A percentile compares a stretch with the other conserved stretches of the same genome.
These are phyloP conservation scores for Atkinsonella hypoxylon DNA, from an alignment of 2,329 filamentous ascomycete species.

Conservation along the genomic window DNA sequence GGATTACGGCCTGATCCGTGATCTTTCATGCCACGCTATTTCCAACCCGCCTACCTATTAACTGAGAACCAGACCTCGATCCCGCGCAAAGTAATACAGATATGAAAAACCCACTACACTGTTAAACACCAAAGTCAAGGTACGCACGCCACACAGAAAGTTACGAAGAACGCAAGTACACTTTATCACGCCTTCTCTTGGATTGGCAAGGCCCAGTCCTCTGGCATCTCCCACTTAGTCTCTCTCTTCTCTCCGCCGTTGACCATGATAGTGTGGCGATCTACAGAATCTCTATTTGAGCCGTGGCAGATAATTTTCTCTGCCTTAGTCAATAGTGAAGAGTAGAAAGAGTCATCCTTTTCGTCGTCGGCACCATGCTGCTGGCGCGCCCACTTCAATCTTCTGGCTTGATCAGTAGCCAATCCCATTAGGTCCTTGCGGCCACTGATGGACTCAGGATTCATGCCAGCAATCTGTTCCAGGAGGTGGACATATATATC, in stretches of 20 bases:
- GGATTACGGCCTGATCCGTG: too few relatives aligned
- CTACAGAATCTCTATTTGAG: background rate
- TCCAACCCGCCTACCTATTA: too few relatives aligned
- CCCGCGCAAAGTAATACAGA: too few relatives aligned
- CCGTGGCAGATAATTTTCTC: background rate
- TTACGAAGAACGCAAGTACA: too few relatives aligned
- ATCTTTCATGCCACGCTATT: too few relatives aligned
- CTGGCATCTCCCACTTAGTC: conserved; percentile 5
- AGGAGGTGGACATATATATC: conserved; percentile 7
- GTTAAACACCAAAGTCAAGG: too few relatives aligned
- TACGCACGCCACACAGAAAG: too few relatives aligned
- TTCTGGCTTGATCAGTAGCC: conserved; percentile 5
- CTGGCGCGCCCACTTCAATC: conserved; percentile 5
- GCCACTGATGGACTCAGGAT: background rate
- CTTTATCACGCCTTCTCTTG: background rate
- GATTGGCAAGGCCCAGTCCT: conserved; percentile 6
- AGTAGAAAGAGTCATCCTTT: conserved; percentile 7
- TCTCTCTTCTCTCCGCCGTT: conserved; percentile 4
- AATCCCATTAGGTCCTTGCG: conserved; percentile 2
- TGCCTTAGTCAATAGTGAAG: conserved; percentile 1
- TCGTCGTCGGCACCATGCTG: conserved; percentile 2
- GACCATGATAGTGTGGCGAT: background rate
- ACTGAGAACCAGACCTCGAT: too few relatives aligned
- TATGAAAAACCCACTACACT: too few relatives aligned
- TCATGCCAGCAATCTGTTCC: conserved; percentile 3